Evolutionary conservation across 306 rosid species (phyloP).

Genomic region (Quercus berberidifolia): DNA sequence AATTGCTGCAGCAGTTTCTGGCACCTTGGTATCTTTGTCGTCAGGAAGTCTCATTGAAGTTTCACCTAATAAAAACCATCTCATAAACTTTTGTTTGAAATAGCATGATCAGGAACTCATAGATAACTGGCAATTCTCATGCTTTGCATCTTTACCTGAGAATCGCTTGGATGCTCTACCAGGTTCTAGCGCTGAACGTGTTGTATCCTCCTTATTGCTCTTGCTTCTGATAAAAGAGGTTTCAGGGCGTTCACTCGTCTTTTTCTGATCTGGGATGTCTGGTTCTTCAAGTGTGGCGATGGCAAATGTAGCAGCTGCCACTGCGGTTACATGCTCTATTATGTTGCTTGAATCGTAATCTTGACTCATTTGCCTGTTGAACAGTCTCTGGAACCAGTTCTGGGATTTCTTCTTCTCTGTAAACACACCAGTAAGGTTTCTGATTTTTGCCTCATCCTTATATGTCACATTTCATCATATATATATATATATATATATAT

Average conservation of each 20-base stretch:
- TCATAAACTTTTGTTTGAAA: not conserved
- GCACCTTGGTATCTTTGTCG: constrained; percentile 30
- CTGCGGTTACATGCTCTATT: constrained; percentile 52
- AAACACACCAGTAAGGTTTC: constrained; percentile 14
- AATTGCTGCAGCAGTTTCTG: constrained; percentile 17
- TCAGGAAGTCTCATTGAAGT: constrained; percentile 36
- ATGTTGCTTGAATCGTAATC: constrained; percentile 40
- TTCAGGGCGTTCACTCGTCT: constrained; percentile 15
- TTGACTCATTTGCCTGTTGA: constrained; percentile 35
- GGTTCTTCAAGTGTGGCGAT: constrained; percentile 35
- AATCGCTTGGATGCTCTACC: constrained; percentile 39
- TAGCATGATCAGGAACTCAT: not conserved
- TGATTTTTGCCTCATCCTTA: not conserved
- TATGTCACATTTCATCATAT: not conserved
- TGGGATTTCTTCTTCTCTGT: constrained; percentile 50
- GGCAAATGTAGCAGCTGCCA: constrained; percentile 76
- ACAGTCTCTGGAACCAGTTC: constrained; percentile 59
- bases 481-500: too few species aligned
- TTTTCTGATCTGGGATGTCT: constrained; percentile 5
- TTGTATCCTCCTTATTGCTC: constrained; percentile 38
- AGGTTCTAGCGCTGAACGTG: constrained; percentile 22
- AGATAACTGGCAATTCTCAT: not conserved
- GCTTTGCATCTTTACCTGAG: constrained; percentile 38
- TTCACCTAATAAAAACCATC: constrained; percentile 25
- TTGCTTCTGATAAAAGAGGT: constrained; percentile 21